These are phyloP conservation scores for Penicillium sp. DNA, from an alignment of 2,329 filamentous ascomycete species.

Conservation along the genomic window DNA sequence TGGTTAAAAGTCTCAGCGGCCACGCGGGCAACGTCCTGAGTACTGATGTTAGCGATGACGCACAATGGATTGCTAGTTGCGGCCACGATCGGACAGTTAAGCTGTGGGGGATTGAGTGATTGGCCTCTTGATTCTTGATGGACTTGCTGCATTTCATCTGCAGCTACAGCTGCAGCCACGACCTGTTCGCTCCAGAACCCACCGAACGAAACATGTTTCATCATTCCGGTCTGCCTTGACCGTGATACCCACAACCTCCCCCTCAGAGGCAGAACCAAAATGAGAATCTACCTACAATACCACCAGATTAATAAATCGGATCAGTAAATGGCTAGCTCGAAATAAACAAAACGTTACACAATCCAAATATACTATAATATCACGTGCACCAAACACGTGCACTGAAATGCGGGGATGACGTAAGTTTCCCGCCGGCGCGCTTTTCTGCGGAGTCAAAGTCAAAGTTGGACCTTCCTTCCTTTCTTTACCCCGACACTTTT, in stretches of 20 bases:
- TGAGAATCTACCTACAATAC: neutral
- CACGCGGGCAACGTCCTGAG: constrained; percentile 92
- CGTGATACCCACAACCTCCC: neutral
- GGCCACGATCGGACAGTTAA: constrained; percentile 96
- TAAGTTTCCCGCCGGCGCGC: constrained; percentile 16
- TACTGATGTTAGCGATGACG: constrained; percentile 83
- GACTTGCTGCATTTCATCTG: neutral
- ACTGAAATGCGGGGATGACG: constrained; percentile 24
- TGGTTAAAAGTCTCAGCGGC: constrained; percentile 84
- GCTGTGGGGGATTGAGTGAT: constrained; percentile 86
- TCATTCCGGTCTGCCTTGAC: neutral
- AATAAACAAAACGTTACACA: too few species aligned
- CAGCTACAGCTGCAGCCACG: neutral
- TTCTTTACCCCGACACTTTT: neutral
- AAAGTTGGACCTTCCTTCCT: neutral
- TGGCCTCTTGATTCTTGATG: neutral
- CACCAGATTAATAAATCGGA: neutral
- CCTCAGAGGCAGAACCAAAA: neutral
- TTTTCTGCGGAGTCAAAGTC: neutral
- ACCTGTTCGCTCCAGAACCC: neutral
- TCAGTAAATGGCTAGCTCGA: neutral
- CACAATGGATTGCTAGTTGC: constrained; percentile 90
- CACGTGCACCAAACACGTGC: constrained; percentile 26
- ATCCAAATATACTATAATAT: neutral
- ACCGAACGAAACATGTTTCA: neutral